Percentiles rank a stretch among this genome's conserved stretches.
Evolutionary conservation across 805 yeast species (phyloP).

Genomic region (Hanseniaspora vineae): DNA sequence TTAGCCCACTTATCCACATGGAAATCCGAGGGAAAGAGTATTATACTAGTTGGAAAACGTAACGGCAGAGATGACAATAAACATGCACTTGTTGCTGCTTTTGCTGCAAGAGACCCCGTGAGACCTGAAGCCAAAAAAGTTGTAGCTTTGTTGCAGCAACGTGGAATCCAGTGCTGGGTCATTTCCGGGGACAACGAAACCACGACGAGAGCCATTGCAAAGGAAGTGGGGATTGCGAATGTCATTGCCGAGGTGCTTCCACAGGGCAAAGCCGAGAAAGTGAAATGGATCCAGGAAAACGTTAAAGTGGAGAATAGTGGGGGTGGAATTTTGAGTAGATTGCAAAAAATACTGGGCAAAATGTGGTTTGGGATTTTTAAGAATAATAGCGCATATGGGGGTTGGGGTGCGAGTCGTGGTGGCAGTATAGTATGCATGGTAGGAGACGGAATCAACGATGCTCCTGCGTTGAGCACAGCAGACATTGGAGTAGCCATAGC

Average conservation of each 20-base stretch:
- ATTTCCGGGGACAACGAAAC: conserved; percentile 59
- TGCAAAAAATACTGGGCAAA: too few species aligned
- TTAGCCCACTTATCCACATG: conserved; percentile 30
- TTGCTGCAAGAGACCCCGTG: conserved; percentile 50
- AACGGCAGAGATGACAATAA: conserved; percentile 20
- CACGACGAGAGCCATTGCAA: conserved; percentile 58
- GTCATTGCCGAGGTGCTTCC: conserved; percentile 66
- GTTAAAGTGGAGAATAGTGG: too few species aligned
- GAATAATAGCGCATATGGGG: too few species aligned
- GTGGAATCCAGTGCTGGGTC: conserved; percentile 53
- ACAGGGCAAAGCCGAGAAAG: conserved; percentile 51
- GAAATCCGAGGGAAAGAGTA: conserved; percentile 54
- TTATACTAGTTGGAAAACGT: conserved; percentile 39
- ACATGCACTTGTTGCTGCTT: conserved; percentile 26
- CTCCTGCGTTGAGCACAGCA: conserved; percentile 64
- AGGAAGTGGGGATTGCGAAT: conserved; percentile 39
- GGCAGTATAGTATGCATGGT: conserved; percentile 42
- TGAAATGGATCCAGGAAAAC: conserved; percentile 30
- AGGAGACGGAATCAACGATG: conserved; percentile 77
- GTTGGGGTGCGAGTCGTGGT: too few species aligned
- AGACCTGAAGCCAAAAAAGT: conserved; percentile 45
- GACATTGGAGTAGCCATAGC: conserved; percentile 72
- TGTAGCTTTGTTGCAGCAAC: conserved; percentile 27
- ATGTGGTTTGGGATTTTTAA: too few species aligned
- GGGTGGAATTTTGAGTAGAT: too few species aligned